Base-by-base conservation (phyloP, 352 stramenopile species). In the Phytophthora idaei region DNA sequence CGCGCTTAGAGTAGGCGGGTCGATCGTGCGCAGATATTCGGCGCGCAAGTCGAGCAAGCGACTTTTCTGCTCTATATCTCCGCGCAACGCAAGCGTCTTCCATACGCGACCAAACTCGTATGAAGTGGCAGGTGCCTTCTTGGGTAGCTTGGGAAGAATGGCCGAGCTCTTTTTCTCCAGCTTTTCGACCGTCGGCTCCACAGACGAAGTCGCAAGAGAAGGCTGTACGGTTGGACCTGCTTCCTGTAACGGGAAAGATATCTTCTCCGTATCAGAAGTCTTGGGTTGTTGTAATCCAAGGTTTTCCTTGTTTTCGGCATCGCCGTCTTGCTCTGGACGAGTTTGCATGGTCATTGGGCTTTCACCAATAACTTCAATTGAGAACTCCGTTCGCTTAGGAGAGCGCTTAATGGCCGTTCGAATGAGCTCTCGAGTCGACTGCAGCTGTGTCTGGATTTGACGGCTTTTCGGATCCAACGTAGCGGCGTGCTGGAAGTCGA, bases 91-190 rank as follows among this genome's bases (percentile, higher is more conserved):
- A 21, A 96, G 68, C 11, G 76, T 82, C 46, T 92, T 91, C 89
- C 89, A 96, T 29, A 95, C 81, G 4, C 85, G 83, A 36, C 55
- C 50, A 51, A 96, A 94, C 66, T 94, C 88, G 61, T 94, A 96
- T 25, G 86, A 87, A 27, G 85, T 91, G 32, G 69, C 45, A 7
- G 88, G 83, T 44, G 74, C 69, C 55, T 87, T 93, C 64, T 80
- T 88, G 0, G 88, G 83, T 2, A 94, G 45, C 28, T 81, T 87
- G 2, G 78, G 83, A 2, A 90, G 41, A 10, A 79, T 67, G 4
- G 28, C 25, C 12, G 27, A 56, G 0, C 15, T 69, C 49, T 45
- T 64, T 21, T 62, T 61, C 54, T 57, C 60, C 29, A 34, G 54
- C 25, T 61, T 47, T 34, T 37, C 36, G 10, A 25, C 10, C 28